These are phyloP conservation scores for Clonostachys chloroleuca DNA, from an alignment of 2,329 filamentous ascomycete genomes.

Conservation along the genomic window DNA sequence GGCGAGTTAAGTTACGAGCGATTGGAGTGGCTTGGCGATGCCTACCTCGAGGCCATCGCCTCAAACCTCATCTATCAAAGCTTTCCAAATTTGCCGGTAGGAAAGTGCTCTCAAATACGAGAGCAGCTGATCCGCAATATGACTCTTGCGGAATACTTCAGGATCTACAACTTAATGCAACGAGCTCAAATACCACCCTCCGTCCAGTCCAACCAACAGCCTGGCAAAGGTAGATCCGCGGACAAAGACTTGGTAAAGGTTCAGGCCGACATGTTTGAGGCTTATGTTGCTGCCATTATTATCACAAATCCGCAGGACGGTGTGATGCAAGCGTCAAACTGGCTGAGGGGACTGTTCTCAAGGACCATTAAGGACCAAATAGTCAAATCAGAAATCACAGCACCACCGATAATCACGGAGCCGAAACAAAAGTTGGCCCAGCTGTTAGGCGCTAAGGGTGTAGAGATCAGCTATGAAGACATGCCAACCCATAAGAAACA, in stretches of 20 bases:
- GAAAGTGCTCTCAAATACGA: constrained; percentile 69
- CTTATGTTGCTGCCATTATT: constrained; percentile 74
- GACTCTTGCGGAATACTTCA: constrained; percentile 66
- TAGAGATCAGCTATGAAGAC: constrained; percentile 59
- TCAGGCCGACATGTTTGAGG: constrained; percentile 84
- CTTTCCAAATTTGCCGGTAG: constrained; percentile 61
- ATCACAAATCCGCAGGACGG: constrained; percentile 62
- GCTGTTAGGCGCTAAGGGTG: constrained; percentile 48
- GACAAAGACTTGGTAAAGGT: constrained; percentile 64
- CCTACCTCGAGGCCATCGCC: constrained; percentile 75
- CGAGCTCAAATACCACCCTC: constrained; percentile 52
- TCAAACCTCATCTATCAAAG: constrained; percentile 71
- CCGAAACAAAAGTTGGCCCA: constrained; percentile 22
- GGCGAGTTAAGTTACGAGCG: constrained; percentile 60
- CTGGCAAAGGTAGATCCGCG: constrained; percentile 21
- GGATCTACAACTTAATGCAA: constrained; percentile 66
- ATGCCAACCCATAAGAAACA: constrained; percentile 45
- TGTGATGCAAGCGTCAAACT: constrained; percentile 55
- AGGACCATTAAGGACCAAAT: constrained; percentile 56
- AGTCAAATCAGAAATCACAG: constrained; percentile 4
- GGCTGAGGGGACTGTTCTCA: constrained; percentile 74
- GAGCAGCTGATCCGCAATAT: constrained; percentile 79
- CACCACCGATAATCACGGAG: constrained; percentile 5
- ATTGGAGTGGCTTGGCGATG: constrained; percentile 86
- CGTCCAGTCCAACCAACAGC: constrained; percentile 18